phyloP scores from a whole-genome alignment of 768 basidiomycete species.

The Russula sp. region DNA sequence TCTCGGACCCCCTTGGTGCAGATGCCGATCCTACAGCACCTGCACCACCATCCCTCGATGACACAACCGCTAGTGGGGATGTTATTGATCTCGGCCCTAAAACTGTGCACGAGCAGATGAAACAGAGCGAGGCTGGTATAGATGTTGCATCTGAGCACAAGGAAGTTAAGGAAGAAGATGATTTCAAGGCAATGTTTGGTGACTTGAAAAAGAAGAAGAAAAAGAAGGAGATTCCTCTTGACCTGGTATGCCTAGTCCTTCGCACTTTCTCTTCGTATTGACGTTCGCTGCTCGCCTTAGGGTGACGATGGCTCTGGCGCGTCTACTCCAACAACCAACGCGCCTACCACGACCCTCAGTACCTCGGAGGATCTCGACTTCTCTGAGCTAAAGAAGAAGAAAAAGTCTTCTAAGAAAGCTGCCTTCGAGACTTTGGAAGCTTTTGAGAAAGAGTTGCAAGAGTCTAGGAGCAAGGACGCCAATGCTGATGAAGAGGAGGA shows the following conservation, averaged over 20 bases:
- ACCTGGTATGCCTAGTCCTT: constrained; percentile 44
- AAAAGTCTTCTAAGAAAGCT: constrained; percentile 77
- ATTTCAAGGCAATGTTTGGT: constrained; percentile 78
- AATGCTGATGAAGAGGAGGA: constrained; percentile 49
- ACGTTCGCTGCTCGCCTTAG: constrained; percentile 29
- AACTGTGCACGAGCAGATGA: constrained; percentile 73
- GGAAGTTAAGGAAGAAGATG: constrained; percentile 59
- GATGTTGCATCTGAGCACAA: constrained; percentile 30
- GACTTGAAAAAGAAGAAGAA: constrained; percentile 92
- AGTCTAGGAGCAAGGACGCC: constrained; percentile 53
- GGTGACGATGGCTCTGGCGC: constrained; percentile 58
- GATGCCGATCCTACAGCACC: constrained; percentile 79
- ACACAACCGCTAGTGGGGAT: constrained; percentile 61
- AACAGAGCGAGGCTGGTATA: constrained; percentile 35
- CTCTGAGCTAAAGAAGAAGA: constrained; percentile 96
- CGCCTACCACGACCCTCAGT: constrained; percentile 24
- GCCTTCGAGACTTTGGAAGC: constrained; percentile 78
- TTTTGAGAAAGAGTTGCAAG: constrained; percentile 86
- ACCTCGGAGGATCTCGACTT: constrained; percentile 78
- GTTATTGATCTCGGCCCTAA: constrained; percentile 68
- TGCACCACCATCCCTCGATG: constrained; percentile 69
- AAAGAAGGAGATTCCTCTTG: constrained; percentile 81
- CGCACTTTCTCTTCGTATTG: background rate
- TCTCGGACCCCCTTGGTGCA: constrained; percentile 74
- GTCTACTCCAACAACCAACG: constrained; percentile 44